Percentiles rank a stretch among this genome's conserved stretches.
Evolutionary conservation across 179 eudicot species (phyloP).

Genomic region (Heliamphora pulchella): DNA sequence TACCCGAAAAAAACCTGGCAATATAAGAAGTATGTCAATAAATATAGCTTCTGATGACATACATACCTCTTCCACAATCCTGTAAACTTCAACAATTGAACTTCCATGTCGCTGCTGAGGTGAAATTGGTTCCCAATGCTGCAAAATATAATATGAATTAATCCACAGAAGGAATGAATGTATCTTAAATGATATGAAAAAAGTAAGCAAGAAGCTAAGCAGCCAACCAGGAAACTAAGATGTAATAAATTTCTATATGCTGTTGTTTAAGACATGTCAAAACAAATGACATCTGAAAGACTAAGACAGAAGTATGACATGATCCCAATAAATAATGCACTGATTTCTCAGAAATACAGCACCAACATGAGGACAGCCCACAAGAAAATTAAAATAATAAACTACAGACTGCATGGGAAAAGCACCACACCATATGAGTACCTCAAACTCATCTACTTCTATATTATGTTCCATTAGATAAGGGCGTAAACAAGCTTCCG

Average conservation of each 20-base stretch:
- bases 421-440: too few species aligned
- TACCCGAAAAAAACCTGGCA: not conserved
- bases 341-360: not conserved
- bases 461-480: not conserved
- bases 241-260: not conserved
- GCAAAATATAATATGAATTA: slow-evolving; percentile 24
- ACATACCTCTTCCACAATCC: slow-evolving; percentile 95
- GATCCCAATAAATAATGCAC: not conserved
- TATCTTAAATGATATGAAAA: slow-evolving; percentile 4
- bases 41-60: slow-evolving; percentile 11
- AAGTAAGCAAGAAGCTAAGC: not conserved
- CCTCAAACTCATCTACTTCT: not conserved
- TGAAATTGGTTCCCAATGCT: slow-evolving; percentile 91
- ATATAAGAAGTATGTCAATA: not conserved
- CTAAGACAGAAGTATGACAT: not conserved
- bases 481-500: not conserved
- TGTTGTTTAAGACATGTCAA: not conserved
- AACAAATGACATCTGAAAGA: not conserved
- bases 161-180: not conserved
- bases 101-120: slow-evolving; percentile 96
- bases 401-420: not conserved
- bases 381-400: not conserved
- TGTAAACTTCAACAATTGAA: slow-evolving; percentile 95
- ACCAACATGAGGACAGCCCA: not conserved
- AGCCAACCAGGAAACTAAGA: not conserved